phyloP scores from a whole-genome alignment of 208 protist genomes.

The Crithidia mellificae region DNA sequence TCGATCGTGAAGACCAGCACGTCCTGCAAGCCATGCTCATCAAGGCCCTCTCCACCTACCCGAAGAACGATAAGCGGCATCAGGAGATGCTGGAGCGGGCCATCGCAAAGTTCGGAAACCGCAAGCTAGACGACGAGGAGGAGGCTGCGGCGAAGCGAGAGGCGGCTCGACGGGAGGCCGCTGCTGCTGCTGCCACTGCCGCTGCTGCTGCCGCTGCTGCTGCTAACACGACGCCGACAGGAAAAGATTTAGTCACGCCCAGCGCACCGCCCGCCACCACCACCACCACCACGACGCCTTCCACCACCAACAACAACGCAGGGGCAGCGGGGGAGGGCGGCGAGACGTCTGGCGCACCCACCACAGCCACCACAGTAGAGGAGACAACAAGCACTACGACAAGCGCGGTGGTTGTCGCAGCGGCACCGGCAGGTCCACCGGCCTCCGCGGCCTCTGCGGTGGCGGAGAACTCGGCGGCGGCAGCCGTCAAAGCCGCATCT shows the following conservation, averaged over 20 bases:
- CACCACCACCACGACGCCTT: background rate
- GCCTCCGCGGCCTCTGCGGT: background rate
- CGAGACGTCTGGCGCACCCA: background rate
- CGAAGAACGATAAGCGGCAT: constrained; percentile 77
- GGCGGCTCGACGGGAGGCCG: constrained; percentile 27
- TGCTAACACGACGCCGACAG: background rate
- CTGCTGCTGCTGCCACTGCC: constrained; percentile 17
- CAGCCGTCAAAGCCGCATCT: background rate
- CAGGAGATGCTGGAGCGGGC: constrained; percentile 87
- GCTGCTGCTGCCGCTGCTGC: constrained; percentile 12
- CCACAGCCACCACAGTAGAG: background rate
- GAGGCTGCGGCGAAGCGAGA: constrained; percentile 25
- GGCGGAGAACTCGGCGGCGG: background rate
- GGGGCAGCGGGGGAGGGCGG: constrained; percentile 4
- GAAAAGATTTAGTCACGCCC: background rate
- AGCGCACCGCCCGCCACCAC: background rate
- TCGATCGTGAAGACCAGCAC: constrained; percentile 87
- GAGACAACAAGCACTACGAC: constrained; percentile 11
- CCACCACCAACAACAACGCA: constrained; percentile 1
- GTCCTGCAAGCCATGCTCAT: constrained; percentile 80
- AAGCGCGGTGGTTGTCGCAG: background rate
- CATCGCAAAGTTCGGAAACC: constrained; percentile 71
- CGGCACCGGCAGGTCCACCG: background rate
- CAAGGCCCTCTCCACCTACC: constrained; percentile 66
- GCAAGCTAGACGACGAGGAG: constrained; percentile 49